Base-by-base conservation (phyloP, 805 yeast species). In the Candida vartiovaarae region DNA sequence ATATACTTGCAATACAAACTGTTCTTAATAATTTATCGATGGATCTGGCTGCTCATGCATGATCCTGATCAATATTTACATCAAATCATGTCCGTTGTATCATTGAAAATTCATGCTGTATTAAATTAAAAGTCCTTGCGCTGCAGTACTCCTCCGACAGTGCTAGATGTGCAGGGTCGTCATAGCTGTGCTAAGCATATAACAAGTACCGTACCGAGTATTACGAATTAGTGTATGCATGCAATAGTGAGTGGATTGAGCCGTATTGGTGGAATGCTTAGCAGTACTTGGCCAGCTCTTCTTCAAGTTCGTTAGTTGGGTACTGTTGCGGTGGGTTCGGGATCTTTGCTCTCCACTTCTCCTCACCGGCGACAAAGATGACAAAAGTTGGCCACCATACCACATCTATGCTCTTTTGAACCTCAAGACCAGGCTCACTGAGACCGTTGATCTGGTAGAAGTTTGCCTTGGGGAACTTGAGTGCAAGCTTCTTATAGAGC, bases 351-450 rank as follows among this genome's bases (percentile, higher is more conserved):
- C 60, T 53, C 57, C 57, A 54, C 3, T 41, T 42, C 35, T 56
- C 60, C 40, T 50, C 36, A 3, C 52, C 54, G 25, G 51, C 49
- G 8, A 44, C 42, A 32, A 32, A 54, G 26, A 56, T 45, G 37
- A 56, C 53, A 40, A 56, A 54, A 2, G 60, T 56, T n/a, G 60
- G 60, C 60, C 60, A 56, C 60, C 60, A 56, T 0, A 51, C 57
- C 6, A 56, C 60, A 25, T 53, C 43, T 8, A 54, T 45, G 7
- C 54, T 46, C 38, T 53, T 38, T 33, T 56, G 60, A 1, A 56
- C 53, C 38, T 42, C 28, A 6, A 33, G 30, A 2, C 56, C 58
- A 7, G 47, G 48, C 9, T 46, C 53, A 5, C 45, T 44, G 2
- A 54, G 47, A 1, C 60, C 60, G 26, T 56, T 53, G 39, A 53